Base-by-base conservation (phyloP, 139 green algal species). In the Chlorella sorokiniana region DNA sequence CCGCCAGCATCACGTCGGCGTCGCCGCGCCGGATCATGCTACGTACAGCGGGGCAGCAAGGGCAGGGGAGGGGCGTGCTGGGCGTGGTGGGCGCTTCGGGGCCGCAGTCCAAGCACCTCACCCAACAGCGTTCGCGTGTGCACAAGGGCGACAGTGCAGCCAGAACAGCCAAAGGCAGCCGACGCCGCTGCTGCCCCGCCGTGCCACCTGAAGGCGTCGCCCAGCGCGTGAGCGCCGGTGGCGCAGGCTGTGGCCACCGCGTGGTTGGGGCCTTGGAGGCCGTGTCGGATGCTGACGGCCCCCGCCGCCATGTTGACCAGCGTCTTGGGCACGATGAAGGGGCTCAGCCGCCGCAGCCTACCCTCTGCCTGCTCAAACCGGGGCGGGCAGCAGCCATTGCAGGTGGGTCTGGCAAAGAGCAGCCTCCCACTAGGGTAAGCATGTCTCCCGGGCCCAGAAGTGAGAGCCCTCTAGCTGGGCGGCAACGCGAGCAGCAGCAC, bases 271-370 rank as follows among this genome's bases (percentile, higher is more conserved):
- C 96, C 96, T 31, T 83, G 83, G 42, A 94, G 75, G n/a, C 90
- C 87, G 67, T 91, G 71, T 45, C 77, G 82, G 31, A 99, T 97
- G 86, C 93, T 95, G 62, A 99, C 90, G 1, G 91, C 88, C 1
- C 96, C 96, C 1, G 95, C 92, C 3, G 96, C 93, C 91, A 97
- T 97, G 91, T 99, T 99, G 76, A 88, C 75, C 40, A 99, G 86
- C 22, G 98, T 93, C 7, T 90, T 85, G 25, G 96, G 94, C n/a
- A 99, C 88, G 79, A 99, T 98, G 86, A 93, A 98, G 35, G 96
- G 96, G 33, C 86, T 94, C 37, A 99, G 41, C 23, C 93, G 86
- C 5, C 92, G 84, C 38, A 93, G 41, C 63, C 87, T 89, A 25
- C 87, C 89, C 9, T 73, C 64, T 20, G 68, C 74, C 65, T 88